phyloP scores from a whole-genome alignment of 352 stramenopile species.

The Globisporangium canariense region DNA sequence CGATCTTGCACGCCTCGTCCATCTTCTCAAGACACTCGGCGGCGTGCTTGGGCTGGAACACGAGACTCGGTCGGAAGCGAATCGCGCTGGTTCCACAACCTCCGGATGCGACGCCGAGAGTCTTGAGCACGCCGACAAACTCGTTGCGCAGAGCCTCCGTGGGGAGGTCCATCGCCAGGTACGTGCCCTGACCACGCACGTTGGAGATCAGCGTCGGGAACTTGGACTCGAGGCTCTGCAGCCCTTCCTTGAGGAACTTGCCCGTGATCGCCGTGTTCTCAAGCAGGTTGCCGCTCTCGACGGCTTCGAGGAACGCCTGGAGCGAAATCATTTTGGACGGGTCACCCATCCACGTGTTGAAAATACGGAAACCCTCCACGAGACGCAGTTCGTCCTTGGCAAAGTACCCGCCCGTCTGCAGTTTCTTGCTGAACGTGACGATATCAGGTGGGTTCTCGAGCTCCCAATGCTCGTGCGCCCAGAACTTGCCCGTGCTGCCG shows the following conservation, averaged over 20 bases:
- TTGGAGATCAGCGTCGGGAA: constrained; percentile 67
- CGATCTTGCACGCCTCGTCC: constrained; percentile 43
- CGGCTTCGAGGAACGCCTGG: constrained; percentile 65
- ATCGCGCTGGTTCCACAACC: constrained; percentile 68
- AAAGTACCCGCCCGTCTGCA: constrained; percentile 83
- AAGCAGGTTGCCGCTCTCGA: constrained; percentile 57
- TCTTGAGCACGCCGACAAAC: constrained; percentile 58
- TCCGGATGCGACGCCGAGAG: constrained; percentile 53
- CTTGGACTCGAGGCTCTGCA: constrained; percentile 37
- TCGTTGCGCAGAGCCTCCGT: constrained; percentile 58
- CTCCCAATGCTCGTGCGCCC: constrained; percentile 80
- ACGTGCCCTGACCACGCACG: constrained; percentile 75
- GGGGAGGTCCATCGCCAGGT: constrained; percentile 75
- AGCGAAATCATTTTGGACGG: constrained; percentile 82
- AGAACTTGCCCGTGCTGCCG: constrained; percentile 82
- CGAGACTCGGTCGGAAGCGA: constrained; percentile 69
- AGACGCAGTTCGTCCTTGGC: constrained; percentile 72
- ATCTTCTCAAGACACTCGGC: constrained; percentile 74
- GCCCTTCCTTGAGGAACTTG: constrained; percentile 54
- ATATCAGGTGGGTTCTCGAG: constrained; percentile 74
- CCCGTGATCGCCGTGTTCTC: constrained; percentile 76
- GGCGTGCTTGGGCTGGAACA: constrained; percentile 78
- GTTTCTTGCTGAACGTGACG: constrained; percentile 86
- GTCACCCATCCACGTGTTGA: constrained; percentile 89
- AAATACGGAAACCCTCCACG: constrained; percentile 74